phyloP scores from a whole-genome alignment of 2,329 filamentous ascomycete genomes.

The Phialemoniopsis sp. region DNA sequence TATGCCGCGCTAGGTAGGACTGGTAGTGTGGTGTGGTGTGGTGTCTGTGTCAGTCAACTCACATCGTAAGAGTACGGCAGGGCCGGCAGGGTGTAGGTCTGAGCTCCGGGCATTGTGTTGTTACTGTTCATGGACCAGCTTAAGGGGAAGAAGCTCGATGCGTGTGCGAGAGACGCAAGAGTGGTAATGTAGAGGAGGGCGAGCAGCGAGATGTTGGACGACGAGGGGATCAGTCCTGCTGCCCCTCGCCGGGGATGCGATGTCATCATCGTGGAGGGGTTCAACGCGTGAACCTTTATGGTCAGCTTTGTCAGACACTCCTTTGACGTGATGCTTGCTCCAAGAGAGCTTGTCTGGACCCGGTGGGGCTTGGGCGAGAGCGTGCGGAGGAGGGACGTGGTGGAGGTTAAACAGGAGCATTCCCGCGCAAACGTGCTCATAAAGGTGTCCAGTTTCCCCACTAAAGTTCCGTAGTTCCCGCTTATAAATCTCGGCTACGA shows the following conservation, averaged over 20 bases:
- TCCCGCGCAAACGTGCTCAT: conserved; percentile 19
- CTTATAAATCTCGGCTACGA: too few relatives aligned
- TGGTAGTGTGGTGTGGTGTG: too few relatives aligned
- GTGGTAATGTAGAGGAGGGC: background rate
- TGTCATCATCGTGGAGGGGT: too few relatives aligned
- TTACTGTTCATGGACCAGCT: background rate
- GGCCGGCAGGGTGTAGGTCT: conserved; percentile 19
- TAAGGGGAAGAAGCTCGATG: background rate
- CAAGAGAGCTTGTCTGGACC: too few relatives aligned
- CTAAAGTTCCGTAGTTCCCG: too few relatives aligned
- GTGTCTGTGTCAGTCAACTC: conserved; percentile 5
- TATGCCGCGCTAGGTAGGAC: too few relatives aligned
- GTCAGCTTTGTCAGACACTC: conserved; percentile 2
- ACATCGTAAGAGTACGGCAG: conserved; percentile 27
- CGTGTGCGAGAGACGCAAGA: background rate
- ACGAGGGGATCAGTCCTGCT: too few relatives aligned
- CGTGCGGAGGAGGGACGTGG: background rate
- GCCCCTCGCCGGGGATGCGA: too few relatives aligned
- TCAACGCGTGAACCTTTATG: too few relatives aligned
- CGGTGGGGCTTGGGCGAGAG: too few relatives aligned
- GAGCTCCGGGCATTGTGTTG: conserved; percentile 19
- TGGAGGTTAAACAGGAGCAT: conserved; percentile 1
- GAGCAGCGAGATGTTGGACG: too few relatives aligned
- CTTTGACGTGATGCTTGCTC: too few relatives aligned
- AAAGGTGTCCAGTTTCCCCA: background rate